Base-by-base conservation (phyloP, 805 yeast species). In the Cyberlindnera mrakii region DNA sequence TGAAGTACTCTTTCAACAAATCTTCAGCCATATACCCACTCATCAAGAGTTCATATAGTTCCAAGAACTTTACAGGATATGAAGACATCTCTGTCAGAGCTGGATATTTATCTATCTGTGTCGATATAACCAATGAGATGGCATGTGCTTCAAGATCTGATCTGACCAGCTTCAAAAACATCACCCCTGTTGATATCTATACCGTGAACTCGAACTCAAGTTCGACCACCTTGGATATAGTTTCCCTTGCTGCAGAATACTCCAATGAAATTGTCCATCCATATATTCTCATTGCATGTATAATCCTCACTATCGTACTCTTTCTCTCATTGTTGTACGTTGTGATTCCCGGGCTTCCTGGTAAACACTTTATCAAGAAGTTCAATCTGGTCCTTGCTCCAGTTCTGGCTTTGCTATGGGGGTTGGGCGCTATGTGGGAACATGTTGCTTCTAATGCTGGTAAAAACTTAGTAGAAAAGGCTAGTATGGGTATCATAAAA, bases 381-480 rank as follows among this genome's bases (percentile, higher is more conserved):
- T 51, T 53, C 23, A 56, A 53, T 40, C 55, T 66, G 46, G 50
- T 52, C 5, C 46, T 73, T 23, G 60, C 73, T 16, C 58, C 68
- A 0, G 45, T 64, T 0, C 50, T 68, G 37, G 64, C 70, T 5
- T 55, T 80, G 3, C 35, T 79, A 2, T 80, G 85, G 83, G 85
- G 84, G 0, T 60, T 79, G 25, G 85, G 85, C 3, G 67, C 85
- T 1, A 78, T 80, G 75, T 72, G 84, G 66, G 72, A 72, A 39
- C 79, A 77, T 51, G 77, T 80, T 40, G 82, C 83, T 0, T 67
- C 71, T 0, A 64, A 64, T 32, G 63, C 80, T 3, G 69, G 75
- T 5, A 51, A 55, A 7, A 50, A 56, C n/a, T 54, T 80, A 29
- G 67, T 77, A 0, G 70, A 71, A 3, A 59, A 66, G 1, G 69